phyloP scores from a whole-genome alignment of 331 rosid species.

The Malus hybrid region DNA sequence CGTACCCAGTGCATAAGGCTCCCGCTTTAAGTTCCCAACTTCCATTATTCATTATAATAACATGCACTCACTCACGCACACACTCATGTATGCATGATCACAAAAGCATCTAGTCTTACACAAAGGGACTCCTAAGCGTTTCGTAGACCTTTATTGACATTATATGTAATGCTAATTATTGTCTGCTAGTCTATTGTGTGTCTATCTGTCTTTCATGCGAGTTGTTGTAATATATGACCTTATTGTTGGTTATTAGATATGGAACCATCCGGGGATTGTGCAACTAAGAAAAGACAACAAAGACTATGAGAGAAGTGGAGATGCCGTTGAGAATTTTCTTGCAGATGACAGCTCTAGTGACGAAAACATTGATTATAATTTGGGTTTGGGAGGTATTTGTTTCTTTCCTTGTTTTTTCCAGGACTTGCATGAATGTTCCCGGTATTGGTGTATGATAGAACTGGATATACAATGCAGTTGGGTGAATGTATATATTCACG shows the following conservation, averaged over 20 bases:
- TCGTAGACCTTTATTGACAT: not conserved
- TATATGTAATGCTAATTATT: not conserved
- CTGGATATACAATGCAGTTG: not conserved
- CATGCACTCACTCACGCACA: not conserved
- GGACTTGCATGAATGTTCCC: not conserved
- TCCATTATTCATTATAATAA: not conserved
- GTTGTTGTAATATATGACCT: conserved; percentile 11
- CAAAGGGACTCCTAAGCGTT: not conserved
- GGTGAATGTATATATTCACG: not conserved
- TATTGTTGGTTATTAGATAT: conserved; percentile 62
- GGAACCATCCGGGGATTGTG: conserved; percentile 99
- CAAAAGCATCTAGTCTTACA: not conserved
- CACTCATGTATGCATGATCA: not conserved
- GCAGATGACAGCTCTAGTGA: conserved; percentile 92
- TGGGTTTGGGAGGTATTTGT: conserved; percentile 56
- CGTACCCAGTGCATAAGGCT: too few species aligned
- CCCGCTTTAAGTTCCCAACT: conserved; percentile 10
- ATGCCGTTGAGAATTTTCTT: conserved; percentile 76
- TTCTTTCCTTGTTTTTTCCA: conserved; percentile 8
- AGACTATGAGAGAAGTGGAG: conserved; percentile 58
- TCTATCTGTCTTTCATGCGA: not conserved
- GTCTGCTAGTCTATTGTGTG: conserved; percentile 6
- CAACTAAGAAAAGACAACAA: conserved; percentile 80
- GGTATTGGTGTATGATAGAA: not conserved
- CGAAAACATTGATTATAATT: conserved; percentile 70